Evolutionary conservation across 1,139 yeast genomes (phyloP), one percentile per base, ranked within the genome.

Genomic region (Lodderomyces theae): DNA sequence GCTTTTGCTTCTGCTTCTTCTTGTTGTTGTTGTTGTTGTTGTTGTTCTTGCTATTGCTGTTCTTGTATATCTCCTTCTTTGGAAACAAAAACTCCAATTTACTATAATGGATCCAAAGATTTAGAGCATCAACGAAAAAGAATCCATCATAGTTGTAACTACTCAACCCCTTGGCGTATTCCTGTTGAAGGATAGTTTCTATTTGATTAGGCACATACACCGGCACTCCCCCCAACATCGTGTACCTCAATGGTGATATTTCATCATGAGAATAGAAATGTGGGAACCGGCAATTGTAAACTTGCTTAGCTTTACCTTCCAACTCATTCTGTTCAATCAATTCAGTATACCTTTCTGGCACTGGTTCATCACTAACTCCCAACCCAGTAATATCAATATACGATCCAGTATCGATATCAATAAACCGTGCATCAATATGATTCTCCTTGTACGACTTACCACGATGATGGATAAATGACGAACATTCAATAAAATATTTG

Each of bases 331-430:
- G 45, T 12, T 37, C 50, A 41, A 45, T 26, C 23, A 37, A 50
- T 50, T n/a, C 40, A 16, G 47, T 39, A 12, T 50, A 61, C 26
- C 56, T 53, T 3, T 45, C 49, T 10, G 65, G 68, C 2, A 56
- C 47, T 17, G 52, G 51, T 9, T 63, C 61, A 21, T 54, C 54
- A 34, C 60, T 56, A 34, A 60, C 54, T 37, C 69, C 64, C 32
- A 68, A 49, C 1, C 66, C 72, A 3, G 72, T 66, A 17, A 68
- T 64, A 47, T 66, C 72, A 38, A 68, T 64, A 43, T 65, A 67
- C 18, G 64, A 56, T 5, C 74, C 73, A 13, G 72, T 60, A 42
- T 65, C 69, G 22, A 66, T 59, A 50, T 68, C 74, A 33, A 66
- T 64, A 44, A 68, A 62, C 43, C 72, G 56, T 3, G 70, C 72